Conservation (phyloP, 805 yeast species). For the Kazachstania kunashirensis region DNA sequence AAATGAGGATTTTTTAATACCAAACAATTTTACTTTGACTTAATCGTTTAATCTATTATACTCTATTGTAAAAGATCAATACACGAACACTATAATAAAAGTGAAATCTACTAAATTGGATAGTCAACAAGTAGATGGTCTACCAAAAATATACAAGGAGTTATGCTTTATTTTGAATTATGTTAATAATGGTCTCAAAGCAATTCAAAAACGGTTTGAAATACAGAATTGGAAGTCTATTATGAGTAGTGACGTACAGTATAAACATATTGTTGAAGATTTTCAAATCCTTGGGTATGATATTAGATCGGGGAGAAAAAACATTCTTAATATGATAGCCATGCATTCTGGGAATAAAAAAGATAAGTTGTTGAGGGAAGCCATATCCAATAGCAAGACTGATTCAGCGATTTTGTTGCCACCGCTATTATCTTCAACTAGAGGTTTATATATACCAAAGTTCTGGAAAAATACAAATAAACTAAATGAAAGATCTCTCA, state of each 20-base stretch:
- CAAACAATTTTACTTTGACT: constrained; percentile 21
- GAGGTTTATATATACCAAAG: not conserved
- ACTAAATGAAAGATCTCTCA: constrained; percentile 4
- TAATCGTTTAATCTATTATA: constrained; percentile 25
- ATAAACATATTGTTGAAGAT: constrained; percentile 15
- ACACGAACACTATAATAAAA: constrained; percentile 11
- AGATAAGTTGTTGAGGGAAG: not conserved
- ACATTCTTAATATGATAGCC: constrained; percentile 2
- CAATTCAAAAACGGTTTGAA: constrained; percentile 16
- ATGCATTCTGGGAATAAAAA: not conserved
- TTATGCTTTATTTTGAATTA: constrained; percentile 16
- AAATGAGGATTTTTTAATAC: constrained; percentile 22
- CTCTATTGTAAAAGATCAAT: constrained; percentile 21
- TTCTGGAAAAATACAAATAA: constrained; percentile 5
- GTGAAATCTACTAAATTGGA: constrained; percentile 5
- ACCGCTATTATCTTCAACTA: not conserved
- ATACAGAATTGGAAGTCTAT: constrained; percentile 10
- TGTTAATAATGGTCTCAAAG: constrained; percentile 19
- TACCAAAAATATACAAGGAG: constrained; percentile 10
- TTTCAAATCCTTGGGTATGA: constrained; percentile 25
- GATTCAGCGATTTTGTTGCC: too few relatives aligned
- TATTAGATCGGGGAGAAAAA: constrained; percentile 17
- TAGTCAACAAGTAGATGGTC: constrained; percentile 5
- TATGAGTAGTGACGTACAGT: constrained; percentile 10
- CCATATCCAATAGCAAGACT: not conserved